Evolutionary conservation across 768 basidiomycete species (phyloP).

Genomic region (Rhizopogon roseolus): DNA sequence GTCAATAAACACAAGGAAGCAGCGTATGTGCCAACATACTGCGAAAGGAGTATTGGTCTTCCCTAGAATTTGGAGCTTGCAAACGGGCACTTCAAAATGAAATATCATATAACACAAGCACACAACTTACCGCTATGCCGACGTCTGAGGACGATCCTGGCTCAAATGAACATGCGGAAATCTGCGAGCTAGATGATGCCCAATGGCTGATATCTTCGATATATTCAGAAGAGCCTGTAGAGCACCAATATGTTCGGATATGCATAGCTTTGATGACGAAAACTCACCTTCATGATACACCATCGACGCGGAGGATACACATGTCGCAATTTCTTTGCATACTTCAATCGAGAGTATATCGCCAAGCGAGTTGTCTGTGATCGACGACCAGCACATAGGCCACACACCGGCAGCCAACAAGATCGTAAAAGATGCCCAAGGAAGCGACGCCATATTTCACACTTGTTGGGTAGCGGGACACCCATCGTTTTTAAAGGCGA

Average conservation of each 20-base stretch:
- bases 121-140: not conserved
- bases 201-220: not conserved
- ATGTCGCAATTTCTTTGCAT: not conserved
- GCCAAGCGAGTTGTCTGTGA: not conserved
- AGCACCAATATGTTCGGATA: not conserved
- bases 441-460: not conserved
- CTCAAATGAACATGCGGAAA: not conserved
- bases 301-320: not conserved
- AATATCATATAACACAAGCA: not conserved
- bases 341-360: not conserved
- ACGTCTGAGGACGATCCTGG: not conserved
- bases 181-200: not conserved
- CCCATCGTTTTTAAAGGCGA: not conserved
- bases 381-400: not conserved
- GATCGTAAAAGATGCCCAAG: not conserved
- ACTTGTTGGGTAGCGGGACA: not conserved
- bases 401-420: not conserved
- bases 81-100: not conserved
- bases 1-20: slow-evolving; percentile 18
- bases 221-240: not conserved
- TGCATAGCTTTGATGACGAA: not conserved
- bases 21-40: not conserved
- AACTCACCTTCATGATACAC: not conserved
- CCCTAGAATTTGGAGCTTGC: slow-evolving; percentile 29
- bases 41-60: slow-evolving; percentile 31